Conservation (phyloP, 257 asterid species). For the Lycium ferocissimum region DNA sequence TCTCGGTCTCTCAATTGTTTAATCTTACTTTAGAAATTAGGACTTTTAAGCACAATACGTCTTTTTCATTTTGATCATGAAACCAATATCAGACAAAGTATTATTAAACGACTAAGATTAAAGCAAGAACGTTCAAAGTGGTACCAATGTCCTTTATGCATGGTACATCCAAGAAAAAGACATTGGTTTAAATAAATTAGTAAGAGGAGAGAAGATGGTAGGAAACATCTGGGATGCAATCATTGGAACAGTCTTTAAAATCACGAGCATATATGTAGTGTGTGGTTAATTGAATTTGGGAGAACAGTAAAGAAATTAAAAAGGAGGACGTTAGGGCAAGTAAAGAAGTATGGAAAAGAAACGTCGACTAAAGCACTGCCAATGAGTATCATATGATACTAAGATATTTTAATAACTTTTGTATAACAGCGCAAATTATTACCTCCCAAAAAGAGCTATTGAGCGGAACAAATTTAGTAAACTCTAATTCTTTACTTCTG, state of each 20-base stretch:
- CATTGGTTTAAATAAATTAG: not conserved
- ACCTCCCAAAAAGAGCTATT: not conserved
- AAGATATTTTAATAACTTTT: not conserved
- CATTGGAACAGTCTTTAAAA: not conserved
- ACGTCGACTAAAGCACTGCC: not conserved
- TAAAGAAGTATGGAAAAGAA: too few species aligned
- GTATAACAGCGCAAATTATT: not conserved
- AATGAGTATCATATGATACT: not conserved
- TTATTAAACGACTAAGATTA: not conserved
- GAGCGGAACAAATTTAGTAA: not conserved
- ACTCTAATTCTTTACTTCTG: not conserved
- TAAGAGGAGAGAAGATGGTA: constrained; percentile 5
- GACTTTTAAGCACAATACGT: not conserved
- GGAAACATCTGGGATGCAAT: not conserved
- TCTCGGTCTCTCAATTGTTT: not conserved
- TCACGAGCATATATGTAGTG: not conserved
- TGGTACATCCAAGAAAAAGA: not conserved
- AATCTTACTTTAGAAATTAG: not conserved
- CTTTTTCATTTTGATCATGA: not conserved
- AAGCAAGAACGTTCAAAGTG: constrained; percentile 25
- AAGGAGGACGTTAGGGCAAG: not conserved
- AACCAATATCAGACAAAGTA: not conserved
- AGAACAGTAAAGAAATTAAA: not conserved
- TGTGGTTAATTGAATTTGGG: constrained; percentile 1
- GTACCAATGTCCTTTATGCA: not conserved